Evolutionary conservation across 73 alveolate species (phyloP), one percentile per base, ranked within the genome.

Genomic region (Paramecium caudatum): DNA sequence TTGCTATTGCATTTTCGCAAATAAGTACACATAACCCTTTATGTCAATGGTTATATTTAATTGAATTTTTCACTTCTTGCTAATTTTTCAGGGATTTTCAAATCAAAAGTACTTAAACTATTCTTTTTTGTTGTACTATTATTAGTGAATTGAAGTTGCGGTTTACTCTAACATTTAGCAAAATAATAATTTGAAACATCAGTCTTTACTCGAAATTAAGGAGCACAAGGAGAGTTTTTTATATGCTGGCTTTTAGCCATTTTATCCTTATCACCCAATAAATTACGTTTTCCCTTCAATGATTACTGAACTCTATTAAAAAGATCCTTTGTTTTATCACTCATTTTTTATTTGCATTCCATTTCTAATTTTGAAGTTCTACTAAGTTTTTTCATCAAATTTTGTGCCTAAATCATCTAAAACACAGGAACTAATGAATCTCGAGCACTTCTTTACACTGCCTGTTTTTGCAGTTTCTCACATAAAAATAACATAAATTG

Each of bases 51-150:
- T 55, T 55, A 5, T 21, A 27, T 55, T 55, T 55, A 23, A 55
- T 55, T 55, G 30, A 27, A 55, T 55, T 55, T 55, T 55, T 55
- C 80, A 23, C 80, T 55, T 55, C 80, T 55, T 5, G 45, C 80
- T 10, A 55, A 6, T 2, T 27, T 27, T 55, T 43, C 30, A 27
- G 80, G 80, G 23, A 43, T 55, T 55, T 55, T 55, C 30, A 17
- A 55, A 27, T 55, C 80, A 23, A 55, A 55, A 23, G 30, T 17
- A 55, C 46, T 55, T 55, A 55, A 10, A 55, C 7, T 55, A 23
- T 55, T 55, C n/a, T 16, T 55, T 55, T 55, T 23, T 10, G 3
- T 21, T n/a, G n/a, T n/a, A n/a, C n/a, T n/a, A n/a, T n/a, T n/a
- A n/a, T n/a, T n/a, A n/a, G n/a, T n/a, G n/a, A n/a, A n/a, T n/a